Base-by-base conservation (phyloP, 768 basidiomycete species). In the Amanita rimosa region DNA sequence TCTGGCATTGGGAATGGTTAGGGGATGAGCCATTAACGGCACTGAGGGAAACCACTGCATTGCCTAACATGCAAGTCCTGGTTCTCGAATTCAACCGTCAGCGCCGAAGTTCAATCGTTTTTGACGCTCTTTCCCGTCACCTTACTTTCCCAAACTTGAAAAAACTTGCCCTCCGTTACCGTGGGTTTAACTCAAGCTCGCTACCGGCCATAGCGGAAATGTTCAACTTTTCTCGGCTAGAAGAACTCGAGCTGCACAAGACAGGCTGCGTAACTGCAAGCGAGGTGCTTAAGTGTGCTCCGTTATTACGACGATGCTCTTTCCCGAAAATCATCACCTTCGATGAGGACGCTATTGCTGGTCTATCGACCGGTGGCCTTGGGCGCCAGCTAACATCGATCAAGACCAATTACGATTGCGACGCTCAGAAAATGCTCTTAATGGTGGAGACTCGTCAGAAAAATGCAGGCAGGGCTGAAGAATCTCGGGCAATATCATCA, bases 1-100 rank as follows among this genome's bases (percentile, higher is more conserved):
- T 22, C 19, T 37, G 33, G 34, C 21, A 36, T 46, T 36, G 36
- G 29, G 45, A 46, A 8, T 44, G 45, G 17, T 11, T 11, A 8
- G 37, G 37, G 19, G 19, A 39, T n/a, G n/a, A 48, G 2, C 36
- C 38, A 6, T 11, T 38, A n/a, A n/a, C n/a, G 22, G 26, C 6
- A 9, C 4, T 14, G 14, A 29, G 14, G 36, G 19, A 31, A 31
- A 11, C 19, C 9, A n/a, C 39, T 14, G 17, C 16, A 4, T 17
- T 48, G n/a, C 46, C 46, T n/a, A 48, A 48, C 29, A 38, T 48
- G 37, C 26, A 48, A 24, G 26, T 29, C 17, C 19, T 48, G 9
- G 4, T 26, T 16, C 22, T 48, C 8, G 38, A 48, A 13, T 38
- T 29, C 22, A n/a, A 40, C 21, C 46, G 46, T 11, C 33, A 46